Percentiles rank a stretch among this genome's conserved stretches.
Evolutionary conservation across 768 basidiomycete genomes (phyloP).

Genomic region (Russula vinacea): DNA sequence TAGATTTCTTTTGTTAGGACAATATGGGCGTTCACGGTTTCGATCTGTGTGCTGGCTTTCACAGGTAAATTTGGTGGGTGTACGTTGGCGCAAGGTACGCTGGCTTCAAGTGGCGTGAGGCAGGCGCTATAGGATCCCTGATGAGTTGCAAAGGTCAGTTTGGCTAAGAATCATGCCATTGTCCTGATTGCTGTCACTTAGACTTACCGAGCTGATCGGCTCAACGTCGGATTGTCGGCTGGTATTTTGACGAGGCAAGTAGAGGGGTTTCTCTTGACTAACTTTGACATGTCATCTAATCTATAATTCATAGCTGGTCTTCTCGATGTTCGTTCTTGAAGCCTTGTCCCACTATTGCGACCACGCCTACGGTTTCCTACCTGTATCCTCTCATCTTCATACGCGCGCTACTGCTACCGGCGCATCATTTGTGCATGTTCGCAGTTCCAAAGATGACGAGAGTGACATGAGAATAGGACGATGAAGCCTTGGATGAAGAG

Average conservation of each 20-base stretch:
- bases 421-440: conserved; percentile 47
- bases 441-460: conserved; percentile 13
- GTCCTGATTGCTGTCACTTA: conserved; percentile 33
- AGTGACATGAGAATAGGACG: background rate
- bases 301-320: conserved; percentile 48
- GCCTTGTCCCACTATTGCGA: conserved; percentile 80
- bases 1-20: conserved; percentile 41
- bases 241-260: conserved; percentile 63
- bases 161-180: background rate
- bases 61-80: conserved; percentile 88
- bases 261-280: background rate
- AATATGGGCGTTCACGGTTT: conserved; percentile 86
- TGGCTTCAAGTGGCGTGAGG: conserved; percentile 78
- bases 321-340: conserved; percentile 96
- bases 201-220: conserved; percentile 87
- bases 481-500: background rate
- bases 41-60: conserved; percentile 77
- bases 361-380: conserved; percentile 66
- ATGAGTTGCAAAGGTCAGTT: conserved; percentile 91
- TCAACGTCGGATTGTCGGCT: conserved; percentile 87
- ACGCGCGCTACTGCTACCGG: conserved; percentile 48
- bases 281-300: background rate
- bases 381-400: conserved; percentile 65
- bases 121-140: conserved; percentile 78
- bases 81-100: conserved; percentile 60